Base-by-base conservation (phyloP, 163 green algal species). In the Trebouxia gelatinosa region DNA sequence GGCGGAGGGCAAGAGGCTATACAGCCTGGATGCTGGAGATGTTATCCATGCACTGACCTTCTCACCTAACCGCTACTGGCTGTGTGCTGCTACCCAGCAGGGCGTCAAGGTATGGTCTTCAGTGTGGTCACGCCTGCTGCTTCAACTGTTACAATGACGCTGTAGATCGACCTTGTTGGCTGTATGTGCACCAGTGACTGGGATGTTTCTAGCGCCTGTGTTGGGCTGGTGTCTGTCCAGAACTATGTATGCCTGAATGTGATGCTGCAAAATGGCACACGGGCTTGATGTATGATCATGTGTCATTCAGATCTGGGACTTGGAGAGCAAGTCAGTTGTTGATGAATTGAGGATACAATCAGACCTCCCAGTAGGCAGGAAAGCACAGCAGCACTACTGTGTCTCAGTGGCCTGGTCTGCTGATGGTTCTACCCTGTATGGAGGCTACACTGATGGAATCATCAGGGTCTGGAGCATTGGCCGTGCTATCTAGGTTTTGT, bases 41-140 rank as follows among this genome's bases (percentile, higher is more conserved):
- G 96, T 98, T 91, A 99, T 99, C 91, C 90, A 99, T 89, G 85
- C 92, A 48, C 91, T 99, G n/a, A 94, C 88, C 89, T 99, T 99
- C 94, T 97, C 91, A 13, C 96, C 96, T 83, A 99, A 98, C 93
- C 91, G 95, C 87, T 99, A 98, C 92, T 99, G 96, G 95, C 91
- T 99, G 85, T 98, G 93, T 86, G 95, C 95, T 38, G 95, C 95
- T 77, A 98, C 95, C 78, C 89, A 97, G 83, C 74, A 61, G 37
- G 85, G 80, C 84, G 90, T 94, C 83, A 93, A 91, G 82, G 75
- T 81, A 58, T 16, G 54, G 51, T n/a, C n/a, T n/a, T n/a, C n/a
- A n/a, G n/a, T n/a, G n/a, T n/a, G n/a, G n/a, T n/a, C n/a, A n/a
- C n/a, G n/a, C n/a, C n/a, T n/a, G n/a, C n/a, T n/a, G n/a, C n/a